Base-by-base conservation (phyloP, 192 early-diverging fungal species). In the Backusella luteola region DNA sequence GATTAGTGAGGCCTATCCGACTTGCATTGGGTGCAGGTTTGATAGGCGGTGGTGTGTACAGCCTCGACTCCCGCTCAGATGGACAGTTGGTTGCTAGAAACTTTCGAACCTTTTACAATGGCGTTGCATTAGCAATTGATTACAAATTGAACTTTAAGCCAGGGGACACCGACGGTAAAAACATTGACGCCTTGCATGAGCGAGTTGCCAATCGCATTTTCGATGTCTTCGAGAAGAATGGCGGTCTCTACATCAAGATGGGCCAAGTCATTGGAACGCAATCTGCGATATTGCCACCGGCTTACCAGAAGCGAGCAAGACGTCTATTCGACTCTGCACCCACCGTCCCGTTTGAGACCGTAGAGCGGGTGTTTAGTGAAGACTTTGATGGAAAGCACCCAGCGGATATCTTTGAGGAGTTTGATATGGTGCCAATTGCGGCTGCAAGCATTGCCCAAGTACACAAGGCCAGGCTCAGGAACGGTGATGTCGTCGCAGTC, bases 401-500 rank as follows among this genome's bases (percentile, higher is more conserved):
- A 4, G 78, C 87, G 6, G 87, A 90, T 15, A 46, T 94, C 29
- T 98, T 97, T 86, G 82, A 78, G 3, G 85, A 87, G 1, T 97
- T 98, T 79, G 89, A 90, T 26, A 67, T 75, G 6, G 38, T 79
- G 19, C 92, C 97, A 5, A 82, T 95, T 14, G 97, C 95, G 0
- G 92, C 93, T 8, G 97, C 97, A 0, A 96, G 95, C 19, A 94
- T 98, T 72, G 97, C 96, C 0, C 96, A 97, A 77, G 97, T 98
- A 6, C 97, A 98, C 73, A 87, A 85, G 15, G 95, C 94, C 4
- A 87, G 81, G 19, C 79, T 95, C 6, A 85, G 86, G 23, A 87
- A 87, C 44, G 91, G 91, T 8, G 87, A 88, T 9, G 56, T 72
- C 0, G 95, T 98, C 6, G 97, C 97, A 0, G 95, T 98, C 34